Evolutionary conservation across 2,329 filamentous ascomycete genomes (phyloP), one percentile per base, ranked within the genome.

Genomic region (Basipetospora chlamydospora): DNA sequence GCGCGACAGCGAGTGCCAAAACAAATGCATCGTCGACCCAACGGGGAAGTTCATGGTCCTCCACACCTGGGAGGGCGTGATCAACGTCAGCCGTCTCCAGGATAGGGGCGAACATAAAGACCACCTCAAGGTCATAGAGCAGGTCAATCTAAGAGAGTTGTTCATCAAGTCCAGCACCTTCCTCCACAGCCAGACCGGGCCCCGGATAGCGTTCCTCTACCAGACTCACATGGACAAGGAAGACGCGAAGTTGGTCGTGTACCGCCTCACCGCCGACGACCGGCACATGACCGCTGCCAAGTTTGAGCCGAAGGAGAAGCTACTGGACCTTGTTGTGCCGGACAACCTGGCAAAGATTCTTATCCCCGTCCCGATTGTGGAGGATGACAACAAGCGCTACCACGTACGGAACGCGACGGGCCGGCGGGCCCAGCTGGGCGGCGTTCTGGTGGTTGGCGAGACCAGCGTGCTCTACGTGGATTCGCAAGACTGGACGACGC

Each of bases 381-480:
- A 71, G 15, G 63, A 68, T 26, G 64, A 70, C 31, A 63, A 67
- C 35, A 77, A 75, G 49, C 63, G 73, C 37, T 74, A 78, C 49
- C 66, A 73, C 45, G 63, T 70, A 21, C 67, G 71, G 41, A 69
- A 76, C 41, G 61, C 59, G 18, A 60, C 64, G 18, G 56, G 61
- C 9, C 59, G 65, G 4, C 26, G 29, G 21, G 28, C 73, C n/a
- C 68, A 75, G 41, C 47, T 74, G 31, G 80, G 80, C 11, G 83
- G 83, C 5, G 56, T 87, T 4, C 64, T 90, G 28, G 71, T 87
- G 2, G 67, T 88, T 6, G 81, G 82, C 15, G 82, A 87, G 57
- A 92, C 83, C 0, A 76, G 77, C 2, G 70, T 98, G 40, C 73
- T 79, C 7, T 96, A 96, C 53, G 77, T 90, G 41, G 82, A 94